Evolutionary conservation across 1,139 yeast species (phyloP).

Genomic region (Petasospora fabianii): DNA sequence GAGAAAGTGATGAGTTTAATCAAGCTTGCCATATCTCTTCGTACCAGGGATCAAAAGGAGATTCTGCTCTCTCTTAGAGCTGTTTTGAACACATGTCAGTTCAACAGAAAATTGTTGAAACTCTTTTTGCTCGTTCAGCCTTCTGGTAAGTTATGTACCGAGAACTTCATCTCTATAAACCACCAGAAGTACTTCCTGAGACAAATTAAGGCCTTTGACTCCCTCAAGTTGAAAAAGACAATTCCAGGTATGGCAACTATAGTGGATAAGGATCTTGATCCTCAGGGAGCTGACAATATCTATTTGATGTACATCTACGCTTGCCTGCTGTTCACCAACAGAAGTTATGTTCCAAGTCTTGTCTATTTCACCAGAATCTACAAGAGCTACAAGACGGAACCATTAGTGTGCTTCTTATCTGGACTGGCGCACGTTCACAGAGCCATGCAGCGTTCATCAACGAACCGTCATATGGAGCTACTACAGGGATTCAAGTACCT

Average conservation of each 20-base stretch:
- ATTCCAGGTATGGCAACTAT: slow-evolving; percentile 80
- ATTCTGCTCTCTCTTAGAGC: slow-evolving; percentile 57
- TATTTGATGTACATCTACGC: slow-evolving; percentile 75
- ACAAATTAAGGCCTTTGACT: slow-evolving; percentile 85
- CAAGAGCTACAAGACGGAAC: slow-evolving; percentile 64
- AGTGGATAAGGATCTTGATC: slow-evolving; percentile 43
- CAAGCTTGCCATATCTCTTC: slow-evolving; percentile 62
- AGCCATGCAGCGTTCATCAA: slow-evolving; percentile 84
- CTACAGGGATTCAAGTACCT: slow-evolving; percentile 82
- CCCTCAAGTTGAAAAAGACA: slow-evolving; percentile 47
- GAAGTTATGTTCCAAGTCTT: slow-evolving; percentile 77
- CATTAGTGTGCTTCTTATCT: slow-evolving; percentile 68
- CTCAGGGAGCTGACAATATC: slow-evolving; percentile 54
- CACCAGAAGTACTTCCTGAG: slow-evolving; percentile 88
- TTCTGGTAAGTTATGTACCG: slow-evolving; percentile 57
- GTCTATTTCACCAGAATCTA: slow-evolving; percentile 64
- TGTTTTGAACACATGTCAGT: slow-evolving; percentile 66
- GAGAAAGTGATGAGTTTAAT: slow-evolving; percentile 61
- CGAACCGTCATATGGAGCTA: slow-evolving; percentile 81
- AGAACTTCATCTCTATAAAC: slow-evolving; percentile 66
- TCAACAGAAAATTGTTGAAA: slow-evolving; percentile 64
- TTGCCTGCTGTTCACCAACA: slow-evolving; percentile 73
- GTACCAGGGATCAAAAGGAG: slow-evolving; percentile 47
- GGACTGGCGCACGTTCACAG: slow-evolving; percentile 88
- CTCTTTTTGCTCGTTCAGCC: slow-evolving; percentile 66